Conservation (phyloP, 306 rosid genomes). For the Corylus avellana region DNA sequence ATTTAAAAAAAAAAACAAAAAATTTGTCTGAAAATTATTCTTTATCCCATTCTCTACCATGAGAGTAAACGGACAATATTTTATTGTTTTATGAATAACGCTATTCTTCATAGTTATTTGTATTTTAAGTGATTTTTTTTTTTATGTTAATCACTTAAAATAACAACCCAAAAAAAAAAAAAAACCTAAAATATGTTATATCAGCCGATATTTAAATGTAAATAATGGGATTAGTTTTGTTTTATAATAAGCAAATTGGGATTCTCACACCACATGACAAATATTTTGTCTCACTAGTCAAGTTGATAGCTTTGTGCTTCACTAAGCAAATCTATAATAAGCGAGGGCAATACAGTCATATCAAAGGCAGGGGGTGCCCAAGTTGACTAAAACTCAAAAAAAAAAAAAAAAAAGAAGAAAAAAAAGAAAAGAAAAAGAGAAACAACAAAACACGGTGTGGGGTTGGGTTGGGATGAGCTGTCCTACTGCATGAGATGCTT, state of each 20-base stretch:
- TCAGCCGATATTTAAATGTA: too few species aligned
- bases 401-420: not conserved
- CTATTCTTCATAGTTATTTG: too few species aligned
- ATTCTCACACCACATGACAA: not conserved
- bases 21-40: too few species aligned
- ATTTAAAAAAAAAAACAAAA: too few species aligned
- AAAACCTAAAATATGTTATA: too few species aligned
- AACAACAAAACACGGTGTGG: conserved; percentile 26
- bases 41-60: too few species aligned
- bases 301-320: not conserved
- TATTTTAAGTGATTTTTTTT: too few species aligned
- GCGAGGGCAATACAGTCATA: conserved; percentile 26
- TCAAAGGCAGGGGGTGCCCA: conserved; percentile 25
- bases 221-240: too few species aligned
- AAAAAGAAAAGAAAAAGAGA: not conserved
- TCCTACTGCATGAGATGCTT: conserved; percentile 56
- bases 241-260: not conserved
- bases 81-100: too few species aligned
- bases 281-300: not conserved
- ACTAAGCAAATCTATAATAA: not conserved
- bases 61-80: too few species aligned
- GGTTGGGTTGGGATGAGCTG: conserved; percentile 66
- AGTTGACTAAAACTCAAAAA: conserved; percentile 12
- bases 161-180: too few species aligned
- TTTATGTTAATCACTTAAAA: too few species aligned